phyloP scores from a whole-genome alignment of 768 basidiomycete genomes.

The Chalciporus piperatus region DNA sequence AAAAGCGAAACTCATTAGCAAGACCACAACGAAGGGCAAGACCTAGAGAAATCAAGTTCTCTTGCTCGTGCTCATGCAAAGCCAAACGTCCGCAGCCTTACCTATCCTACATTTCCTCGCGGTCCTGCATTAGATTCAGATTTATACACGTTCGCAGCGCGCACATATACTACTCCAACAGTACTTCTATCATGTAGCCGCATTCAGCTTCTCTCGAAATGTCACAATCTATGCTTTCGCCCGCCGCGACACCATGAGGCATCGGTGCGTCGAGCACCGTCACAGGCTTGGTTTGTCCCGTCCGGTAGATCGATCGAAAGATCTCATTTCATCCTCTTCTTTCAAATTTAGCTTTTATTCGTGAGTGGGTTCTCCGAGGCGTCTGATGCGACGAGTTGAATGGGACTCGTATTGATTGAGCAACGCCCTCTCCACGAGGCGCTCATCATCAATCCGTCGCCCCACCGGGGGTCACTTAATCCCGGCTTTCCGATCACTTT shows the following conservation, averaged over 20 bases:
- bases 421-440: slow-evolving; percentile 30
- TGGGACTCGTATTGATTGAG: too few species aligned
- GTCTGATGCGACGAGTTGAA: slow-evolving; percentile 11
- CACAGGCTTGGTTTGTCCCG: slow-evolving; percentile 2
- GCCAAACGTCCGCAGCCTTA: slow-evolving; percentile 5
- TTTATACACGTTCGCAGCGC: slow-evolving; percentile 12
- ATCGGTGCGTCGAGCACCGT: slow-evolving; percentile 2
- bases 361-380: slow-evolving; percentile 27
- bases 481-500: neutral
- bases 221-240: slow-evolving; percentile 13
- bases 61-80: neutral
- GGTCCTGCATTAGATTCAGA: slow-evolving; percentile 11
- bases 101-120: slow-evolving; percentile 5
- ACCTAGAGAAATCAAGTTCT: slow-evolving; percentile 37
- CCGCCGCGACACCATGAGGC: slow-evolving; percentile 6
- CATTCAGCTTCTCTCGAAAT: slow-evolving; percentile 8
- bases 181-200: slow-evolving; percentile 10
- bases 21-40: slow-evolving; percentile 70
- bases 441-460: slow-evolving; percentile 20
- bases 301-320: slow-evolving; percentile 16
- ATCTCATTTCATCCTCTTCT: slow-evolving; percentile 13
- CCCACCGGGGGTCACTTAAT: slow-evolving; percentile 1
- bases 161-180: slow-evolving; percentile 10
- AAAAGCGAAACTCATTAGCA: slow-evolving; percentile 91
- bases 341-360: neutral